Percentiles rank a stretch among this genome's conserved stretches.
Evolutionary conservation across 2,329 filamentous ascomycete species (phyloP).

Genomic region (Capronia coronata): DNA sequence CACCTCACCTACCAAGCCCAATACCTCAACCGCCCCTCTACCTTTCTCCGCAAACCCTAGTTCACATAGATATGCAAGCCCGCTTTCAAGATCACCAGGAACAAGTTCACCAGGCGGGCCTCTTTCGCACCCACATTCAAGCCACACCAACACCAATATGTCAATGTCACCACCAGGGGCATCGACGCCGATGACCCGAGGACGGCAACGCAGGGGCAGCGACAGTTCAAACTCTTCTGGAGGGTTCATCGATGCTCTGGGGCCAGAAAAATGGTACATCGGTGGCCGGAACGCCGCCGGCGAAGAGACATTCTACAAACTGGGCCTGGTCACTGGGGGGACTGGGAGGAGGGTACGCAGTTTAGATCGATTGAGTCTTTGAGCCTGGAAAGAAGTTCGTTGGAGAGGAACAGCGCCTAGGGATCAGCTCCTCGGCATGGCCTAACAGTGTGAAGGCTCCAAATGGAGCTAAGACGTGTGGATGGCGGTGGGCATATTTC

Average conservation of each 20-base stretch:
- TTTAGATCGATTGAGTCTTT: constrained; percentile 46
- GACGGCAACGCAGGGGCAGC: constrained; percentile 42
- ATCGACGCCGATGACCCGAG: constrained; percentile 29
- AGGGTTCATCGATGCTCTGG: constrained; percentile 43
- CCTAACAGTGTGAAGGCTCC: no score
- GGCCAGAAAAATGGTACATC: constrained; percentile 48
- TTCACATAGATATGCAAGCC: constrained; percentile 22
- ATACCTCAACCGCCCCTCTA: constrained; percentile 21
- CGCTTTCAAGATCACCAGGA: constrained; percentile 23
- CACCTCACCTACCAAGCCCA: constrained; percentile 37
- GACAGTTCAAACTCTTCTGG: constrained; percentile 44
- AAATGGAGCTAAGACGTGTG: no score
- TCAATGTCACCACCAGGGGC: constrained; percentile 34
- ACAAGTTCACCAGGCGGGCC: constrained; percentile 23
- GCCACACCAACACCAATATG: constrained; percentile 32
- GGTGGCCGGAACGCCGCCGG: constrained; percentile 43
- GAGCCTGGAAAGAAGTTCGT: constrained; percentile 15
- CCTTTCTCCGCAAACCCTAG: constrained; percentile 19
- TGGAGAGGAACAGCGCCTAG: not conserved
- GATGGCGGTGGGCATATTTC: no score
- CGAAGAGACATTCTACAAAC: constrained; percentile 44
- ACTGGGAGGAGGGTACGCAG: constrained; percentile 41
- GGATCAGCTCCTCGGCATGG: not conserved
- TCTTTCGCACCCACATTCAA: constrained; percentile 31
- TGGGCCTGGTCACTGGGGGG: constrained; percentile 44